A percentile compares a stretch with the other conserved stretches of the same genome.
Evolutionary conservation across 2,329 filamentous ascomycete species (phyloP).

Genomic region (Myriosclerotinia scirpicola): DNA sequence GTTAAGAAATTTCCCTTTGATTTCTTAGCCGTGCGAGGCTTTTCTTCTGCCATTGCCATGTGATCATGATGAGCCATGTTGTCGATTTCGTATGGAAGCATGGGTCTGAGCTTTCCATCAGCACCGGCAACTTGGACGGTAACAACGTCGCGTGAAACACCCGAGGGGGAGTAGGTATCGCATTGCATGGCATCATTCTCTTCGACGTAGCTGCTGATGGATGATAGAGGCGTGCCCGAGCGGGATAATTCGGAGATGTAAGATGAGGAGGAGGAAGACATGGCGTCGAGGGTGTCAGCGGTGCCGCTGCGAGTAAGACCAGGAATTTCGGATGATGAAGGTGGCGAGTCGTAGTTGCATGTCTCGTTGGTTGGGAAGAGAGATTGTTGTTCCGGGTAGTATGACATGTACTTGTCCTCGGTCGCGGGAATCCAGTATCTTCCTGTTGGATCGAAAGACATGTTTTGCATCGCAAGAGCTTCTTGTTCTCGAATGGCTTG

Average conservation of each 20-base stretch:
- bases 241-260: conserved; percentile 38
- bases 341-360: conserved; percentile 38
- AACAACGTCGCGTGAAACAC: conserved; percentile 34
- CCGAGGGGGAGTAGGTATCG: conserved; percentile 22
- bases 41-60: conserved; percentile 31
- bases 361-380: conserved; percentile 29
- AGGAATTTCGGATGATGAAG: conserved; percentile 42
- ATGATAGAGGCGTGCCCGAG: conserved; percentile 41
- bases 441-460: conserved; percentile 30
- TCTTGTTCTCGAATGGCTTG: conserved; percentile 29
- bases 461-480: conserved; percentile 30
- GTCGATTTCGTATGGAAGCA: conserved; percentile 40
- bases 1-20: conserved; percentile 36
- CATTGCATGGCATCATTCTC: conserved; percentile 21
- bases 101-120: conserved; percentile 28
- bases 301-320: conserved; percentile 41
- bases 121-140: conserved; percentile 33
- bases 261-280: conserved; percentile 41
- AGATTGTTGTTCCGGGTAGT: conserved; percentile 27
- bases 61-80: conserved; percentile 10
- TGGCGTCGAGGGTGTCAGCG: conserved; percentile 34
- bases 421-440: conserved; percentile 34
- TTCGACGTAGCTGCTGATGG: conserved; percentile 38
- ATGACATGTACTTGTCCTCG: conserved; percentile 24
- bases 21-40: conserved; percentile 34